Base-by-base conservation (phyloP, 495 filamentous ascomycete species). In the Tuber indicum region DNA sequence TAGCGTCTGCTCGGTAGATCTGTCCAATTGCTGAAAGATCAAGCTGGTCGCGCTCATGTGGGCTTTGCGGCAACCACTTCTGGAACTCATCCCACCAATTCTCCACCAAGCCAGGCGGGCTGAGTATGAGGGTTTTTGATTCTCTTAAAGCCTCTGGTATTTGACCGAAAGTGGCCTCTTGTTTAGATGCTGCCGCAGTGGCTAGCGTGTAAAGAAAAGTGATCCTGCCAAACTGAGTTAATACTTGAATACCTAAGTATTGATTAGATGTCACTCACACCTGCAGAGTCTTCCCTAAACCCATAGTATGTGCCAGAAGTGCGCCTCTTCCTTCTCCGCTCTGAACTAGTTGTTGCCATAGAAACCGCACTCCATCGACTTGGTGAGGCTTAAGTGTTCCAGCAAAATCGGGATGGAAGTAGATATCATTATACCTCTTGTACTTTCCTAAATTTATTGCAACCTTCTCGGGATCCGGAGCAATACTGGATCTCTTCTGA, bases 241-340 rank as follows among this genome's bases (percentile, higher is more conserved):
- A 66, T 32, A 66, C 32, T 36, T 36, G 14, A 36, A 66, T 66
- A 14, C 12, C 32, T 36, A 14, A 66, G 58, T 32, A 17, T 62
- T 62, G 58, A 45, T 36, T n/a, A 10, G 62, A 39, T 62, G 32
- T n/a, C 41, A 89, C 88, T 85, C 84, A 89, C 86, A 91, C 87
- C 82, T 97, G 95, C 89, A 97, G 92, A 0, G 95, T 97, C 84
- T 98, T 98, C 21, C 94, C 94, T 23, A 98, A 84, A 3, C 94
- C 94, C 95, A 97, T 97, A 1, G 93, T 93, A 83, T 97, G 94
- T 3, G 94, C 93, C 44, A 98, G 88, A 4, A 98, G 86, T 80
- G 93, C 96, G 9, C 94, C 94, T 82, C 92, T 89, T 41, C 85
- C 86, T 39, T 85, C 85, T 16, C 87, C 81, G 5, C 82, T 83